These are phyloP conservation scores for Fusarium penzigii DNA, from an alignment of 2,329 filamentous ascomycete species.

Conservation along the genomic window DNA sequence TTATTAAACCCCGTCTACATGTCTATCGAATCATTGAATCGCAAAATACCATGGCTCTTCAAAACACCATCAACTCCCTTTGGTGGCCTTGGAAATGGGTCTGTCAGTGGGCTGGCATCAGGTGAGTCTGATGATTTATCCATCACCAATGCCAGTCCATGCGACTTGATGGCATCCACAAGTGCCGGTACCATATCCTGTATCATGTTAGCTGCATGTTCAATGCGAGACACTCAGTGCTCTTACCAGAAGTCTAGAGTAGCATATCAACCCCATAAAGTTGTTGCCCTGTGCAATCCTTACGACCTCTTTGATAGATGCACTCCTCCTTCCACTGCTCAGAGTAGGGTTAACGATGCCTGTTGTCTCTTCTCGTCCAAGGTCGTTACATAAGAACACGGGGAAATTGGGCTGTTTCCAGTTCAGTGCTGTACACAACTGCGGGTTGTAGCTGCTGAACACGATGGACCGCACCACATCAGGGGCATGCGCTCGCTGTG, in stretches of 20 bases:
- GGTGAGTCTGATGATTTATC: conserved; percentile 70
- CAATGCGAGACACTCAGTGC: conserved; percentile 18
- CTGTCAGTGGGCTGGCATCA: conserved; percentile 41
- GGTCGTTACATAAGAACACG: conserved; percentile 91
- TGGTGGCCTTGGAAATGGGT: conserved; percentile 63
- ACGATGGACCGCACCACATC: conserved; percentile 83
- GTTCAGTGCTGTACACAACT: conserved; percentile 90
- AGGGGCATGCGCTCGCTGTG: conserved; percentile 60
- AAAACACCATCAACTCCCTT: conserved; percentile 87
- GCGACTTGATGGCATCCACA: conserved; percentile 90
- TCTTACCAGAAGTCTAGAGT: conserved; percentile 78
- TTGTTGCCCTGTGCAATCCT: conserved; percentile 94
- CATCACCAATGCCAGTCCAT: conserved; percentile 87
- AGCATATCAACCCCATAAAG: conserved; percentile 95
- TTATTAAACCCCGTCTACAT: conserved; percentile 44
- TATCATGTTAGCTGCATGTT: conserved; percentile 1
- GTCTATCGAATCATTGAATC: conserved; percentile 92
- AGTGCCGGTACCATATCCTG: conserved; percentile 92
- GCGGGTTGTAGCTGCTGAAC: conserved; percentile 90
- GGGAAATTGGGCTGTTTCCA: conserved; percentile 99
- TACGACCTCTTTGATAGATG: conserved; percentile 93
- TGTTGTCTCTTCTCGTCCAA: conserved; percentile 63
- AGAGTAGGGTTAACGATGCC: conserved; percentile 38
- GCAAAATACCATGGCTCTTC: conserved; percentile 81
- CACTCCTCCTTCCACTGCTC: conserved; percentile 69